Percentiles rank a stretch among this genome's conserved stretches.
These are phyloP conservation scores for Ophiostoma quercus DNA, from an alignment of 2,329 filamentous ascomycete species.

Conservation along the genomic window DNA sequence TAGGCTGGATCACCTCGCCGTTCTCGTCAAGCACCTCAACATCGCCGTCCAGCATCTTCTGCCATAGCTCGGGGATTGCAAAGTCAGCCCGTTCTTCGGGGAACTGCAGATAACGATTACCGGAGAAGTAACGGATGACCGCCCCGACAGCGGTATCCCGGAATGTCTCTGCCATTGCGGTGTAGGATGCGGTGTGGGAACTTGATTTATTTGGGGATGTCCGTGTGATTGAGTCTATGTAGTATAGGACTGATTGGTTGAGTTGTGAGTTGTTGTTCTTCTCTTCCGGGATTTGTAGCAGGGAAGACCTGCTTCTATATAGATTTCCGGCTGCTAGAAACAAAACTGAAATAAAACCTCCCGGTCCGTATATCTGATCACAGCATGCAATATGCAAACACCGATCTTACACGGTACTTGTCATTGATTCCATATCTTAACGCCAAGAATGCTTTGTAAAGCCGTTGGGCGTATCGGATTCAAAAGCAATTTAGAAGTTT, in stretches of 20 bases:
- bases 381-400: not conserved
- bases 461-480: not conserved
- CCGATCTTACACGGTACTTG: not conserved
- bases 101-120: slow-evolving; percentile 46
- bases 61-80: slow-evolving; percentile 54
- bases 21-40: slow-evolving; percentile 48
- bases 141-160: slow-evolving; percentile 31
- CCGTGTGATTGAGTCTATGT: not conserved
- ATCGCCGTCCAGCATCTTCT: slow-evolving; percentile 73
- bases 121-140: slow-evolving; percentile 31
- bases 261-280: not conserved
- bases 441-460: slow-evolving; percentile 1
- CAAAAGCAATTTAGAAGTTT: not conserved
- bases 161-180: slow-evolving; percentile 21
- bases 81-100: slow-evolving; percentile 64
- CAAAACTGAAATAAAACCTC: not conserved
- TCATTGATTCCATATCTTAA: not conserved
- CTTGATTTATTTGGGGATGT: not conserved
- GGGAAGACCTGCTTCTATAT: not conserved
- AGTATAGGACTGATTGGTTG: not conserved
- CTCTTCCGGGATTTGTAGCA: not conserved
- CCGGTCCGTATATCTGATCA: not conserved
- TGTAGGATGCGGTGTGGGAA: not conserved
- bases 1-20: slow-evolving; percentile 52
- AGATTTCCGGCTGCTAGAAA: not conserved